phyloP scores from a whole-genome alignment of 257 asterid genomes.

The Prunella vulgaris region DNA sequence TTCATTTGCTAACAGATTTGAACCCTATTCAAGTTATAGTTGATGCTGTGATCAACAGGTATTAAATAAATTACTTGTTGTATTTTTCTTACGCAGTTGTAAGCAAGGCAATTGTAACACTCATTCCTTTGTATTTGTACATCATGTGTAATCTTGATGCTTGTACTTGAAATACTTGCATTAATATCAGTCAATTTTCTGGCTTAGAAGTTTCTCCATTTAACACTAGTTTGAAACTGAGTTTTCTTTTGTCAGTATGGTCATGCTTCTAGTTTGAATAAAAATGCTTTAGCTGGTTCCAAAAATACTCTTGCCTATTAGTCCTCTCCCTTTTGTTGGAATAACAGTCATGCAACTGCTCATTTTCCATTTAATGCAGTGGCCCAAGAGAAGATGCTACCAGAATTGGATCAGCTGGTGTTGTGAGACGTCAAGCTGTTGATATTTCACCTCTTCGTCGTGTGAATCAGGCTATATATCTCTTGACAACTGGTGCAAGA shows the following conservation, averaged over 20 bases:
- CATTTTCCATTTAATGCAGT: constrained; percentile 24
- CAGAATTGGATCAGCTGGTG: constrained; percentile 85
- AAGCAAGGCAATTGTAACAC: background rate
- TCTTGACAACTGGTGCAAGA: constrained; percentile 73
- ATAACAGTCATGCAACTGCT: background rate
- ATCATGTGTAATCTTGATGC: background rate
- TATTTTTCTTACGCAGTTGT: background rate
- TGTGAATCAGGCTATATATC: constrained; percentile 75
- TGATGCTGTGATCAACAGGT: constrained; percentile 88
- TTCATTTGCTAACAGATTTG: constrained; percentile 70
- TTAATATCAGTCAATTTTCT: background rate
- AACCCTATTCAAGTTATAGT: constrained; percentile 85
- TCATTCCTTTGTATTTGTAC: background rate
- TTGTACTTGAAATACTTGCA: background rate
- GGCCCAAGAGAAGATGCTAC: constrained; percentile 90
- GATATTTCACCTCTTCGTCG: constrained; percentile 83
- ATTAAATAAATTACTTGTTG: background rate
- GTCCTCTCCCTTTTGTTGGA: background rate
- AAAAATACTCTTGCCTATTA: too few relatives aligned
- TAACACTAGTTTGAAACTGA: too few relatives aligned
- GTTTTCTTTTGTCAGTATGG: too few relatives aligned
- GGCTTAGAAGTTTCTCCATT: background rate
- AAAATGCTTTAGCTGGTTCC: background rate
- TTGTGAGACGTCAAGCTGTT: constrained; percentile 83
- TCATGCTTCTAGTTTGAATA: background rate